phyloP scores from a whole-genome alignment of 1,139 yeast genomes.

The Yamadazyma epiphylla region DNA sequence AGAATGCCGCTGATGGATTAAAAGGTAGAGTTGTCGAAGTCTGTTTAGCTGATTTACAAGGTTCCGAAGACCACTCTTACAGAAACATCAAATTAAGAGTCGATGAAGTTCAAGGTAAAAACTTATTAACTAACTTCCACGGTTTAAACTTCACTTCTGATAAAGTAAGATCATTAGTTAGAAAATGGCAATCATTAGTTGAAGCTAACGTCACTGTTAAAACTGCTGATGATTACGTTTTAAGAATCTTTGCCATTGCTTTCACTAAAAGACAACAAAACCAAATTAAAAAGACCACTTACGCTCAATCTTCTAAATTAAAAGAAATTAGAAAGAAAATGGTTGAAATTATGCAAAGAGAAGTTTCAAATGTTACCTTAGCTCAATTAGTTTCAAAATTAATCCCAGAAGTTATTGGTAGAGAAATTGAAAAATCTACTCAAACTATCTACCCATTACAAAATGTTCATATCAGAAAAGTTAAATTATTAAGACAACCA shows the following conservation, averaged over 20 bases:
- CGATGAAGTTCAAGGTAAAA: conserved; percentile 52
- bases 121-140: conserved; percentile 53
- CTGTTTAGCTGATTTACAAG: conserved; percentile 48
- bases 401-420: conserved; percentile 52
- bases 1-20: conserved; percentile 51
- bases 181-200: conserved; percentile 54
- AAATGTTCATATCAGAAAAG: conserved; percentile 52
- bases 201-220: conserved; percentile 51
- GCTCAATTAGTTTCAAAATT: conserved; percentile 50
- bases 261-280: conserved; percentile 52
- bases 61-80: conserved; percentile 51
- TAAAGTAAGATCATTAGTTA: conserved; percentile 49
- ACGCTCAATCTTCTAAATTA: conserved; percentile 49
- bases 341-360: conserved; percentile 52
- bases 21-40: conserved; percentile 52
- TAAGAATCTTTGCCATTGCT: conserved; percentile 50
- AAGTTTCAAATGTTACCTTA: conserved; percentile 47
- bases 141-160: conserved; percentile 50
- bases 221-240: conserved; percentile 48
- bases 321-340: conserved; percentile 51
- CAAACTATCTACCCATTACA: conserved; percentile 51
- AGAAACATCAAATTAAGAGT: conserved; percentile 52
- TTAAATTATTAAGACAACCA: conserved; percentile 50
- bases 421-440: conserved; percentile 51
- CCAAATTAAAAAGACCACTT: conserved; percentile 49